Conservation (phyloP, 2,329 filamentous ascomycete genomes). For the Lecanicillium sp. region DNA sequence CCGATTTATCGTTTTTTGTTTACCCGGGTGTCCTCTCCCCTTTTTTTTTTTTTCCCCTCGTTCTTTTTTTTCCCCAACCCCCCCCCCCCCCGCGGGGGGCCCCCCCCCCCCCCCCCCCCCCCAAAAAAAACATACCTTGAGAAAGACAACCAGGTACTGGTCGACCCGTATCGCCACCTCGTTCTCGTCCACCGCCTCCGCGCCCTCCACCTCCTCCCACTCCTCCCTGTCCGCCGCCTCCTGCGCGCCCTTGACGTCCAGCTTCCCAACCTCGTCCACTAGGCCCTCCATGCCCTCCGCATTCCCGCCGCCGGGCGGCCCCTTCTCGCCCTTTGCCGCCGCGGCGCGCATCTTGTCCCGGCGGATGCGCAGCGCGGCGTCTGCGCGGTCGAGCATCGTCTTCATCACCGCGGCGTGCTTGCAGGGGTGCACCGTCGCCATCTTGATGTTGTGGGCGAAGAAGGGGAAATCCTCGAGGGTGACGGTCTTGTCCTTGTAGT, state of each 20-base stretch:
- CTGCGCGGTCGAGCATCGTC: slow-evolving; percentile 87
- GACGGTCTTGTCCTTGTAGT: slow-evolving; percentile 98
- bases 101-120: too few relatives aligned
- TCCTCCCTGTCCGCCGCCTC: slow-evolving; percentile 43
- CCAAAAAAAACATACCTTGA: slow-evolving; percentile 55
- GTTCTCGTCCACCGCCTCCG: slow-evolving; percentile 54
- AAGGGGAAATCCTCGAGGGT: slow-evolving; percentile 97
- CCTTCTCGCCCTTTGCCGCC: slow-evolving; percentile 28
- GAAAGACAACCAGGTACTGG: slow-evolving; percentile 79
- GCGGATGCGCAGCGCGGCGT: slow-evolving; percentile 84
- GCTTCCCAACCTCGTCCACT: slow-evolving; percentile 70
- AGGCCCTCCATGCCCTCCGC: slow-evolving; percentile 72
- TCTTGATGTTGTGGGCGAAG: slow-evolving; percentile 86
- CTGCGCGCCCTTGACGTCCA: slow-evolving; percentile 51
- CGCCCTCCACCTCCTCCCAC: slow-evolving; percentile 59
- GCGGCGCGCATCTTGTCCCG: slow-evolving; percentile 69
- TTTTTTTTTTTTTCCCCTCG: too few relatives aligned
- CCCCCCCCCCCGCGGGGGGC: too few relatives aligned
- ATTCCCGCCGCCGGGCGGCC: slow-evolving; percentile 26
- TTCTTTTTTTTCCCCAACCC: too few relatives aligned
- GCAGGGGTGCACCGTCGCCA: slow-evolving; percentile 94
- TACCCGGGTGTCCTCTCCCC: too few relatives aligned
- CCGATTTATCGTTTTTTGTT: too few relatives aligned
- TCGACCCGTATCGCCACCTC: slow-evolving; percentile 82
- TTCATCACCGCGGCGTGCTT: slow-evolving; percentile 99